Percentiles rank a stretch among this genome's conserved stretches.
Evolutionary conservation across 2,329 filamentous ascomycete genomes (phyloP).

Genomic region (Epichloe coenophiala): DNA sequence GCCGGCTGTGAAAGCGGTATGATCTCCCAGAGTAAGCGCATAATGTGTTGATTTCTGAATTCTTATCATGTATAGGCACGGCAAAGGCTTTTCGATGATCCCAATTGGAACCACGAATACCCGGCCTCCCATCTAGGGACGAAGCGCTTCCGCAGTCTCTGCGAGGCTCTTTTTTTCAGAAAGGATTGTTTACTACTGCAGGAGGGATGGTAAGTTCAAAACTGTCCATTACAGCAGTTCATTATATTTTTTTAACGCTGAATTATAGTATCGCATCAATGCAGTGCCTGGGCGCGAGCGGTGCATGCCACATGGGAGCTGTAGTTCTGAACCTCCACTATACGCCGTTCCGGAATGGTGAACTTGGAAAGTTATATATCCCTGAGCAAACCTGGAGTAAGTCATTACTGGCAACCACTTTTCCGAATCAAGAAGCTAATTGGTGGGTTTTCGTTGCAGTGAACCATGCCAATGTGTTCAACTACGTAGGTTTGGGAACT

Average conservation of each 20-base stretch:
- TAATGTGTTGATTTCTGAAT: background rate
- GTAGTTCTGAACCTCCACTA: background rate
- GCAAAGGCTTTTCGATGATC: background rate
- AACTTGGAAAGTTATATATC: background rate
- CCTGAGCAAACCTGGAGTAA: background rate
- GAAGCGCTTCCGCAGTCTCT: background rate
- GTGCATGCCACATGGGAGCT: conserved; percentile 1
- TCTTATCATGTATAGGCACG: background rate
- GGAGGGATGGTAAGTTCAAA: background rate
- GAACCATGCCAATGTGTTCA: background rate
- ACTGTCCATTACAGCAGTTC: background rate
- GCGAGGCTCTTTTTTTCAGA: background rate
- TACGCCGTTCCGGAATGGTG: background rate
- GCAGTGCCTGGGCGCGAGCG: background rate
- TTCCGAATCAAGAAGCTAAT: background rate
- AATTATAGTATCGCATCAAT: background rate
- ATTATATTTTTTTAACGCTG: background rate
- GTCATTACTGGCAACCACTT: background rate
- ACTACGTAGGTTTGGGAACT: background rate
- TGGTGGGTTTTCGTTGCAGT: background rate
- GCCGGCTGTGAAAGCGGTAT: background rate
- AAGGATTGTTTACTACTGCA: background rate
- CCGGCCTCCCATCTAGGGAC: background rate
- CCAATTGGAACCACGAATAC: background rate
- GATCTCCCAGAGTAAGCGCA: background rate